These are phyloP conservation scores for Candida fluviatilis DNA, from an alignment of 805 yeast genomes.

Conservation along the genomic window DNA sequence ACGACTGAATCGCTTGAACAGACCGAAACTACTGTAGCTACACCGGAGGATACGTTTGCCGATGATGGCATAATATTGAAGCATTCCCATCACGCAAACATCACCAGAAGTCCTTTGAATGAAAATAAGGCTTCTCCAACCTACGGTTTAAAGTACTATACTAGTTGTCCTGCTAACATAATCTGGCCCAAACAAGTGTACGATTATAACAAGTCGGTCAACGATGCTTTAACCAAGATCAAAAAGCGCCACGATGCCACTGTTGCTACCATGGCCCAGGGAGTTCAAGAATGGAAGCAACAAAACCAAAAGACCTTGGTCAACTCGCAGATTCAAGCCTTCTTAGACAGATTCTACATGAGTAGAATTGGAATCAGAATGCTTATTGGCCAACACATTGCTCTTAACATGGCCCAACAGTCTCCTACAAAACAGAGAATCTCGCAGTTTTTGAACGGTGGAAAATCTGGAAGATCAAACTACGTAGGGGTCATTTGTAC, in stretches of 20 bases:
- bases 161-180: slow-evolving; percentile 49
- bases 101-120: neutral
- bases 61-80: slow-evolving; percentile 51
- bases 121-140: slow-evolving; percentile 28
- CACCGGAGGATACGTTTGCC: slow-evolving; percentile 25
- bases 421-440: slow-evolving; percentile 37
- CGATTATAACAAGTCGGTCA: slow-evolving; percentile 64
- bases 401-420: slow-evolving; percentile 65
- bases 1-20: slow-evolving; percentile 3
- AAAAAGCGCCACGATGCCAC: slow-evolving; percentile 89
- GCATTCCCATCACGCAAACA: slow-evolving; percentile 13
- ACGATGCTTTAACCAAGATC: slow-evolving; percentile 62
- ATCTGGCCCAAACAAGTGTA: slow-evolving; percentile 73
- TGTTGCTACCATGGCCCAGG: slow-evolving; percentile 87
- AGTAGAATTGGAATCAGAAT: slow-evolving; percentile 88
- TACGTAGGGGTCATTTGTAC: slow-evolving; percentile 90
- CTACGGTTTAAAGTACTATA: slow-evolving; percentile 44
- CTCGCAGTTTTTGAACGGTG: slow-evolving; percentile 32
- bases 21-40: slow-evolving; percentile 15
- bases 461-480: slow-evolving; percentile 35
- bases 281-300: slow-evolving; percentile 86
- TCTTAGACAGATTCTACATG: slow-evolving; percentile 84
- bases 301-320: slow-evolving; percentile 45
- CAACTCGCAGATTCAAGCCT: slow-evolving; percentile 71
- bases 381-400: slow-evolving; percentile 93